Percentiles rank a stretch among this genome's conserved stretches.
Evolutionary conservation across 2,329 filamentous ascomycete genomes (phyloP).

Genomic region (Cercospora sp.): DNA sequence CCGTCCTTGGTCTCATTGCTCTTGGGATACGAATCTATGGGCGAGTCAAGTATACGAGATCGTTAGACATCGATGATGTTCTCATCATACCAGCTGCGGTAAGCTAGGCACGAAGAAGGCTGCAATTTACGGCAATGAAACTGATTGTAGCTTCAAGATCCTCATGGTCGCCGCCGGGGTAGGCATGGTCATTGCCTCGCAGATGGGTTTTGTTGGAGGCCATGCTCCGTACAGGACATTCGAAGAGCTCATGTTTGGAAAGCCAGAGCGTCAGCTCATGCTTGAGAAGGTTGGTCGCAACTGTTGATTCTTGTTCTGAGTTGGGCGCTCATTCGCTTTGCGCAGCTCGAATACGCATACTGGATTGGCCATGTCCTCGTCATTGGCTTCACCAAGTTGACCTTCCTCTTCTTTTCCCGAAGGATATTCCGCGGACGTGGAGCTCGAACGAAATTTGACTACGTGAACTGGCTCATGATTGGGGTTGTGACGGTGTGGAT

Average conservation of each 20-base stretch:
- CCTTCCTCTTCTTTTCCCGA: slow-evolving; percentile 24
- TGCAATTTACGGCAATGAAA: neutral
- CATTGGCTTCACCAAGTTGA: slow-evolving; percentile 22
- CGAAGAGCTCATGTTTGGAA: slow-evolving; percentile 9
- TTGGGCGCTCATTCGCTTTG: neutral
- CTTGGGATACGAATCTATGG: slow-evolving; percentile 16
- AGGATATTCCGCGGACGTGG: slow-evolving; percentile 16
- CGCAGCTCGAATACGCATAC: slow-evolving; percentile 23
- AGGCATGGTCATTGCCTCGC: slow-evolving; percentile 14
- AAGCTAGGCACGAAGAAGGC: neutral
- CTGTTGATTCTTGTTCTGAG: neutral
- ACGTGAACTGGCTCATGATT: slow-evolving; percentile 22
- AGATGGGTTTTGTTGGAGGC: slow-evolving; percentile 18
- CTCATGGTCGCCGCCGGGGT: slow-evolving; percentile 18
- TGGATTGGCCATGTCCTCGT: slow-evolving; percentile 23
- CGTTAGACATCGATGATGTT: slow-evolving; percentile 20
- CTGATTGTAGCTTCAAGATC: slow-evolving; percentile 4
- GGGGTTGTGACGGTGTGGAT: slow-evolving; percentile 15
- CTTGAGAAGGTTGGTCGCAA: slow-evolving; percentile 13
- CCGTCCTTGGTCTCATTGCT: slow-evolving; percentile 10
- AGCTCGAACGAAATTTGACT: slow-evolving; percentile 17
- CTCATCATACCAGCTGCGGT: slow-evolving; percentile 22
- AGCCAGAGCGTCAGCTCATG: slow-evolving; percentile 14
- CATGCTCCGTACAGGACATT: slow-evolving; percentile 12
- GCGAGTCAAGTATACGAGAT: slow-evolving; percentile 15